Evolutionary conservation across 2,329 filamentous ascomycete species (phyloP).

Genomic region (Remersonia thermophila): DNA sequence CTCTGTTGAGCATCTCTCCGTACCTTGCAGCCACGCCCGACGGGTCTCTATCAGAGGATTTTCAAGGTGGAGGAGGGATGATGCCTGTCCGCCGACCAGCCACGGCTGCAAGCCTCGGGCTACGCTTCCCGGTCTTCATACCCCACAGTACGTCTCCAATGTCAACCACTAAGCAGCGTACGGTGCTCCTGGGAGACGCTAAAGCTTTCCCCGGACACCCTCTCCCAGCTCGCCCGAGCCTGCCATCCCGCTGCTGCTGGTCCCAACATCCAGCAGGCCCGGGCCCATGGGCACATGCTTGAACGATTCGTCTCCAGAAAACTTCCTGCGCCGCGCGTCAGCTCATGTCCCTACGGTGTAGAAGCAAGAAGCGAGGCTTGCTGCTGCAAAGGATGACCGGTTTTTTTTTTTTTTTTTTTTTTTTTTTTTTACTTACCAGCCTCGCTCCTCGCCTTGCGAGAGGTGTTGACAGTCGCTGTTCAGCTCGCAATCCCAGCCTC

Average conservation of each 20-base stretch:
- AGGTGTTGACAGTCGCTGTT: conserved; percentile 84
- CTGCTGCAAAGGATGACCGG: no score
- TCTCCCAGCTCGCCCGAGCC: neutral
- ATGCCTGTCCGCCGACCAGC: conserved; percentile 5
- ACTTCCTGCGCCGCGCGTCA: conserved; percentile 21
- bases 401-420: no score
- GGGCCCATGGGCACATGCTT: conserved; percentile 15
- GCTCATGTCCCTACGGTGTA: conserved; percentile 1
- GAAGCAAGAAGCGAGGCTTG: no score
- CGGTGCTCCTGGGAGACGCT: neutral
- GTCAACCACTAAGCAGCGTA: neutral
- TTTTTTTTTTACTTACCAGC: conserved; percentile 52
- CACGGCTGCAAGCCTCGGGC: neutral
- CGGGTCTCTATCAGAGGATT: no score
- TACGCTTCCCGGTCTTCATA: neutral
- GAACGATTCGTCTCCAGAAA: conserved; percentile 31
- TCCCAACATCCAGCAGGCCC: conserved; percentile 21
- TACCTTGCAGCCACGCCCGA: no score
- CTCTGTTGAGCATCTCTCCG: no score
- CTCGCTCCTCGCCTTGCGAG: conserved; percentile 67
- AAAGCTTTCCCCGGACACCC: conserved; percentile 10
- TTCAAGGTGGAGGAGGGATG: neutral
- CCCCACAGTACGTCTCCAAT: neutral
- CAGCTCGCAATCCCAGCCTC: conserved; percentile 66
- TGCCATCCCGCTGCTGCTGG: conserved; percentile 13